Evolutionary conservation across 2,329 filamentous ascomycete genomes (phyloP).

Genomic region (Rachicladosporium sp.): DNA sequence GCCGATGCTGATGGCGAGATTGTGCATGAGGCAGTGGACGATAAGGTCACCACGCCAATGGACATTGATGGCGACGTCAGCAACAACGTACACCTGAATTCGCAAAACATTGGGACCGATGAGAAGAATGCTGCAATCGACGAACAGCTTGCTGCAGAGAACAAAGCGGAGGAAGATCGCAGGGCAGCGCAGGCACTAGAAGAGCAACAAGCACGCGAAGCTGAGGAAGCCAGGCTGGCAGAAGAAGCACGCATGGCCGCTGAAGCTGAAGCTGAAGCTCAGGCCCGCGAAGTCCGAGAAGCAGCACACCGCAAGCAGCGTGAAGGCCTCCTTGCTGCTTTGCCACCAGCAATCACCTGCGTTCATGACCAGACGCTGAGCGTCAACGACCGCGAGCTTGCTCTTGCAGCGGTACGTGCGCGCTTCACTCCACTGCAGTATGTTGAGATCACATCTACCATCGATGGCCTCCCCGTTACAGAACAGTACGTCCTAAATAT

Average conservation of each 20-base stretch:
- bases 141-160: conserved; percentile 6
- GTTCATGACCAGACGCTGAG: conserved; percentile 11
- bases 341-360: conserved; percentile 13
- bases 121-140: neutral
- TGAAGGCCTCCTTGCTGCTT: conserved; percentile 11
- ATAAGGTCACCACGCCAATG: conserved; percentile 1
- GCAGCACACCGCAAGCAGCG: conserved; percentile 15
- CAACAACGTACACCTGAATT: conserved; percentile 1
- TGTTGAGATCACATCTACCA: conserved; percentile 5
- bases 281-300: conserved; percentile 15
- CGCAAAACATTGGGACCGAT: neutral
- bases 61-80: conserved; percentile 1
- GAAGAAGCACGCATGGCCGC: neutral
- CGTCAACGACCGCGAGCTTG: conserved; percentile 7
- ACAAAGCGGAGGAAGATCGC: conserved; percentile 7
- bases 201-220: conserved; percentile 5
- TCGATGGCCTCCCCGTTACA: conserved; percentile 3
- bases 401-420: conserved; percentile 8
- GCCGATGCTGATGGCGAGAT: no score
- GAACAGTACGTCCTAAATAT: conserved; percentile 18
- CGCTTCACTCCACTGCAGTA: conserved; percentile 16
- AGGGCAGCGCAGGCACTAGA: conserved; percentile 7
- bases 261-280: conserved; percentile 5
- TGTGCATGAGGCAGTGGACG: neutral
- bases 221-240: conserved; percentile 6